Conservation (phyloP, 2,329 filamentous ascomycete species). For the Rhinocladiella mackenziei region DNA sequence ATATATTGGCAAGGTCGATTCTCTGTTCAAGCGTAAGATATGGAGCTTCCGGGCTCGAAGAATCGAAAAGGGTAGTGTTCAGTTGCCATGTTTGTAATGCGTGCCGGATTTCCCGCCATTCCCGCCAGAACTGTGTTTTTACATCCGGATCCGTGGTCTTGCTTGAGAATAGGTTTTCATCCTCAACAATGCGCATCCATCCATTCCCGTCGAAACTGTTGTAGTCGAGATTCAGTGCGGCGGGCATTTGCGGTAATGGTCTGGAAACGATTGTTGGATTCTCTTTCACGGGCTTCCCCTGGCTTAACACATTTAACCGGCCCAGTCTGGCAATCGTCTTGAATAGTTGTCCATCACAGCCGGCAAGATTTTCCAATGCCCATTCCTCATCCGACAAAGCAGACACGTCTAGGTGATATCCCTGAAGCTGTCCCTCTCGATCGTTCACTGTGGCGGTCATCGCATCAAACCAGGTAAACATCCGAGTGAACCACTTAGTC, state of each 20-base stretch:
- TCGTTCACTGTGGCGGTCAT: constrained; percentile 90
- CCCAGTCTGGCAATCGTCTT: constrained; percentile 79
- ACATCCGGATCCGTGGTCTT: constrained; percentile 47
- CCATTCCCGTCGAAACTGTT: constrained; percentile 59
- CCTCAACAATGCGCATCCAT: constrained; percentile 34
- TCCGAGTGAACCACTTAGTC: constrained; percentile 74
- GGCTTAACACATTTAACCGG: constrained; percentile 77
- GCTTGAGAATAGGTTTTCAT: constrained; percentile 47
- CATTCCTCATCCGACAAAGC: constrained; percentile 64
- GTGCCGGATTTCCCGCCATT: constrained; percentile 72
- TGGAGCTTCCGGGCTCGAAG: constrained; percentile 33
- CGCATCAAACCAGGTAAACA: constrained; percentile 93
- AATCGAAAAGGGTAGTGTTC: constrained; percentile 42
- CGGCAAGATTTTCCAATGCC: constrained; percentile 77
- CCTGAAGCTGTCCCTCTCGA: constrained; percentile 74
- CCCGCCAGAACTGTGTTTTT: constrained; percentile 63
- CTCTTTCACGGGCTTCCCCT: constrained; percentile 49
- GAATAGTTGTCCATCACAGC: constrained; percentile 83
- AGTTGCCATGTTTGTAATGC: constrained; percentile 80
- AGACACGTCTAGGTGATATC: constrained; percentile 60
- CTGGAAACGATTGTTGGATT: constrained; percentile 25
- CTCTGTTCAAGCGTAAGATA: constrained; percentile 57
- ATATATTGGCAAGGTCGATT: constrained; percentile 73
- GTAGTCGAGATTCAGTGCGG: constrained; percentile 26
- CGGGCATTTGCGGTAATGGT: constrained; percentile 35